Evolutionary conservation across 2,329 filamentous ascomycete species (phyloP), one percentile per base, ranked within the genome.

Genomic region (Whalleya microplaca): DNA sequence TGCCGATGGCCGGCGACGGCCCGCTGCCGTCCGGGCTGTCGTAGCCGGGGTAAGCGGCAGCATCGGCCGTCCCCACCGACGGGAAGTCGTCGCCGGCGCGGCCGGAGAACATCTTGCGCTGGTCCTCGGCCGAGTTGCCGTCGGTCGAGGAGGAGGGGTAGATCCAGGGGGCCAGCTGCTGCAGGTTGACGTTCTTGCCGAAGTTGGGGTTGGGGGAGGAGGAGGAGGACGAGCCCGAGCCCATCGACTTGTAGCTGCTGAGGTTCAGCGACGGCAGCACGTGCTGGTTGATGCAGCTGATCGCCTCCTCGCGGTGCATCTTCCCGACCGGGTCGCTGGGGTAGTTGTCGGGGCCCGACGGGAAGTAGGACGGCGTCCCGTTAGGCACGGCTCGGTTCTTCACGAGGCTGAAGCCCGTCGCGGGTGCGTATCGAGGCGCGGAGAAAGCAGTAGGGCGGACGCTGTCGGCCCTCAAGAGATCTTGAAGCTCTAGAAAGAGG

Each of bases 251-350:
- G 53, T 77, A 76, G 23, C 76, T 77, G 41, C 80, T 80, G 2
- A 84, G 74, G 62, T 84, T 84, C 16, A 85, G 76, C 3, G 81
- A 80, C 18, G 86, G 85, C 32, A 88, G 75, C 1, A 89, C 84
- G 62, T 86, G 87, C 70, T 89, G 85, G 70, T 89, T 88, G 72
- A 89, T 87, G 71, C 87, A 88, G 69, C 81, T 83, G 41, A 89
- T 80, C 0, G 84, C 84, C 66, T 88, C 85, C 64, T 88, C 85
- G 12, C 84, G 81, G 70, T 86, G 84, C 62, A 88, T 84, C 75
- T 88, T 88, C 61, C 80, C 80, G 21, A 87, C 79, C 1, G 85
- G 84, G 63, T 88, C 85, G 56, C 81, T 78, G 1, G 77, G 73
- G 53, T 79, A 79, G 5, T 76, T 76, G 46, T 77, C 76, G 1